A percentile compares a stretch with the other conserved stretches of the same genome.
Evolutionary conservation across 2,329 filamentous ascomycete species (phyloP).

Genomic region (Penicillium sp.): DNA sequence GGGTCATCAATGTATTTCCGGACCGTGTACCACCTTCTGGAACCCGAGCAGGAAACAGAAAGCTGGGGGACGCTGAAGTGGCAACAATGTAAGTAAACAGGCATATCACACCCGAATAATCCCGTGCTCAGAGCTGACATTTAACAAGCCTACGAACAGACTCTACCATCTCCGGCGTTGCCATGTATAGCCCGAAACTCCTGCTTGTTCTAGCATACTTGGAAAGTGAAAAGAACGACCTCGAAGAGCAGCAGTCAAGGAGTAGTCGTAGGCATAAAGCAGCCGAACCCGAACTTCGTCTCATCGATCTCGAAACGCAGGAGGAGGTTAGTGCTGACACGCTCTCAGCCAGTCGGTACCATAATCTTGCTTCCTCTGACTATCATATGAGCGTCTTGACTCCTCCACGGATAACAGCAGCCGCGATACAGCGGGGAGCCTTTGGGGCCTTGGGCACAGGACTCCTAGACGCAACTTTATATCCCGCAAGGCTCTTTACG

Average conservation of each 20-base stretch:
- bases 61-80: conserved; percentile 79
- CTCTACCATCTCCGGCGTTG: conserved; percentile 95
- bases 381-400: conserved; percentile 87
- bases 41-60: conserved; percentile 49
- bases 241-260: conserved; percentile 59
- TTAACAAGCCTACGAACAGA: conserved; percentile 77
- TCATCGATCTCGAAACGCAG: conserved; percentile 82
- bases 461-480: conserved; percentile 87
- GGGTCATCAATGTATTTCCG: conserved; percentile 88
- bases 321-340: conserved; percentile 83
- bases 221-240: conserved; percentile 65
- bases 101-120: neutral
- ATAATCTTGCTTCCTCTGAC: conserved; percentile 79
- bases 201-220: conserved; percentile 90
- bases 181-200: conserved; percentile 88
- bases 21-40: conserved; percentile 46
- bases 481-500: conserved; percentile 80
- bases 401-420: conserved; percentile 64
- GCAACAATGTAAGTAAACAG: conserved; percentile 73
- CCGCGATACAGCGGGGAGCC: conserved; percentile 64
- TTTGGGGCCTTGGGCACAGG: conserved; percentile 70
- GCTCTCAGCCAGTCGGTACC: conserved; percentile 79
- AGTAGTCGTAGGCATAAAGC: conserved; percentile 71
- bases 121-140: conserved; percentile 20
- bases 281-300: conserved; percentile 78